Evolutionary conservation across 805 yeast species (phyloP).

Genomic region (Starmerella bombi): DNA sequence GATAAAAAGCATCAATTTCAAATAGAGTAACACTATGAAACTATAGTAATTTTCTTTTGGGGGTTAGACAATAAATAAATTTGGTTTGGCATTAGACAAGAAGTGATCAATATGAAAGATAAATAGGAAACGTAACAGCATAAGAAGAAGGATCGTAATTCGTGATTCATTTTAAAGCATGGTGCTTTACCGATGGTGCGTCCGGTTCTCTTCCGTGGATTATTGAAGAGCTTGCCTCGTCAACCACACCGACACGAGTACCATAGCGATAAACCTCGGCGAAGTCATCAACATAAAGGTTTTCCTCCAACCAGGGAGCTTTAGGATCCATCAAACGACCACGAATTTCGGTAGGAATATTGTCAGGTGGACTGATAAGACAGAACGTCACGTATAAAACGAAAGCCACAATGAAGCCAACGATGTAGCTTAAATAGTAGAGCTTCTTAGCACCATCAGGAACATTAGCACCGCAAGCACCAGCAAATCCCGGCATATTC

Average conservation of each 20-base stretch:
- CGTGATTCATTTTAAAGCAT: too few species aligned
- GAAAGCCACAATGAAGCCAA: conserved; percentile 55
- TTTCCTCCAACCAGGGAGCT: conserved; percentile 22
- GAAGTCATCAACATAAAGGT: conserved; percentile 21
- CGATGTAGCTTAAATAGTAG: conserved; percentile 60
- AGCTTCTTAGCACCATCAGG: conserved; percentile 67
- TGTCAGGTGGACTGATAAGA: conserved; percentile 16
- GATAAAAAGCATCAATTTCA: too few species aligned
- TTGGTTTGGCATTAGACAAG: too few species aligned
- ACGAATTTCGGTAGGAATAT: conserved; percentile 15
- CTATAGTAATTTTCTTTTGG: too few species aligned
- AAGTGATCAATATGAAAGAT: too few species aligned
- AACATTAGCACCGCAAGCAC: conserved; percentile 65
- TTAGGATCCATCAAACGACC: conserved; percentile 15
- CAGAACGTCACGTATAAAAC: conserved; percentile 39
- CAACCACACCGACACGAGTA: conserved; percentile 4
- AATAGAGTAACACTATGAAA: too few species aligned
- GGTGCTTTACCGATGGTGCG: too few species aligned
- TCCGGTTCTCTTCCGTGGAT: neutral
- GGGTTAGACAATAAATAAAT: too few species aligned
- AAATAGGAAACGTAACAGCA: too few species aligned
- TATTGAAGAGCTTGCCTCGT: neutral
- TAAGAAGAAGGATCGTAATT: too few species aligned
- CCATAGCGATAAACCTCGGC: conserved; percentile 15
- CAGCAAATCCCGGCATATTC: conserved; percentile 73